These are phyloP conservation scores for Aphanomyces stellatus DNA, from an alignment of 352 stramenopile species.

Conservation along the genomic window DNA sequence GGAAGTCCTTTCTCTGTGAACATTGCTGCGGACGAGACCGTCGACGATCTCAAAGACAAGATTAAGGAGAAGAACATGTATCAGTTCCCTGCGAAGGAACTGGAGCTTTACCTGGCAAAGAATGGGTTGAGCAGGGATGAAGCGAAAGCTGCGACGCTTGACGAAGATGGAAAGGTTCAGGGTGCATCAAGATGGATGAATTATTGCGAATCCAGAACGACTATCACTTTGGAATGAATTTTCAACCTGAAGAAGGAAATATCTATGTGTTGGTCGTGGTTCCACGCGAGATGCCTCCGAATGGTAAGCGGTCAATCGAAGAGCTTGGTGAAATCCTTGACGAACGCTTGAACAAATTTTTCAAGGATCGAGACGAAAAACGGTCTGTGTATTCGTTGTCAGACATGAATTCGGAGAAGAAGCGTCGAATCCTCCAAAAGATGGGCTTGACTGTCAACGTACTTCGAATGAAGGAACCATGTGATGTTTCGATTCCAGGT, in stretches of 20 bases:
- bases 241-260: not conserved
- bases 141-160: not conserved
- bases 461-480: constrained; percentile 21
- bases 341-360: not conserved
- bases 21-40: not conserved
- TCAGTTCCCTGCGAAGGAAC: not conserved
- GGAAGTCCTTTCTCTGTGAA: not conserved
- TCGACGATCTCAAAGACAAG: not conserved
- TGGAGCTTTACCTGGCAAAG: constrained; percentile 5
- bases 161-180: constrained; percentile 9
- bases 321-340: constrained; percentile 1
- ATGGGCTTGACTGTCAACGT: not conserved
- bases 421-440: constrained; percentile 6
- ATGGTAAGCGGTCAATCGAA: not conserved
- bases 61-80: not conserved
- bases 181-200: constrained; percentile 8
- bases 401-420: constrained; percentile 13
- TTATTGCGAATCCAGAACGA: not conserved
- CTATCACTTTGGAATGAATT: constrained; percentile 1
- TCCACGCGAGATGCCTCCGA: constrained; percentile 7
- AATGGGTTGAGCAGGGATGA: constrained; percentile 6
- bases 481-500: constrained; percentile 23
- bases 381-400: constrained; percentile 2
- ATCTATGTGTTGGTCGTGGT: constrained; percentile 6
- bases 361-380: not conserved